Evolutionary conservation across 2,329 filamentous ascomycete species (phyloP).

Genomic region (Tolypocladium inflatum): DNA sequence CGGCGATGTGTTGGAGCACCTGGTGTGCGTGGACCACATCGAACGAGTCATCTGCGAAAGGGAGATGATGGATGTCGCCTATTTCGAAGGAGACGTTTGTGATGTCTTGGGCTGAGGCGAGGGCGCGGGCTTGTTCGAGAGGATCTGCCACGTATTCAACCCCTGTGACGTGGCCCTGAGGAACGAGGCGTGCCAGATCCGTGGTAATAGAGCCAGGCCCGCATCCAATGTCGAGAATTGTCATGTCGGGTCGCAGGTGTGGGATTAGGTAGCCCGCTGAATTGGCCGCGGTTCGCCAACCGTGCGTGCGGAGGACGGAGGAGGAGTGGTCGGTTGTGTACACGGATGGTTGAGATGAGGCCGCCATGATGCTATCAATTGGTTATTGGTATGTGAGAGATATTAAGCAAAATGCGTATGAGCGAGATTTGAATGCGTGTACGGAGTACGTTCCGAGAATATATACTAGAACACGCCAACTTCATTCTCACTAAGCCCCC

Average conservation of each 20-base stretch:
- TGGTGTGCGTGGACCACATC: not conserved
- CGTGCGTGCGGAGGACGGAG: not conserved
- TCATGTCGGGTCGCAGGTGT: not conserved
- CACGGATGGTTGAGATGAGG: not conserved
- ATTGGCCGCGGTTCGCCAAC: not conserved
- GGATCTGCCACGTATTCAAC: not conserved
- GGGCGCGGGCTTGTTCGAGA: not conserved
- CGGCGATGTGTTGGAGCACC: not conserved
- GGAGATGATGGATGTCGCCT: not conserved
- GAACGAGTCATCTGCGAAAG: not conserved
- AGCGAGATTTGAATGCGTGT: not conserved
- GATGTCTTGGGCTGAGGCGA: not conserved
- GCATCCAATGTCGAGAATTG: not conserved
- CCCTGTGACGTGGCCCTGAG: not conserved
- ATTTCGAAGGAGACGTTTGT: not conserved
- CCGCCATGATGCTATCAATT: not conserved
- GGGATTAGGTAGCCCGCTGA: not conserved
- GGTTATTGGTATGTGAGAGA: not conserved
- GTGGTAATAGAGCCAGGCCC: not conserved
- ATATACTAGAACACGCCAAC: too few relatives aligned
- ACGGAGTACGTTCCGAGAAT: too few relatives aligned
- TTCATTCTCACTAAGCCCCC: too few relatives aligned
- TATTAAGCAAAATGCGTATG: not conserved
- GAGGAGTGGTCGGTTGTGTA: not conserved
- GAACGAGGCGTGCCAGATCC: not conserved